Evolutionary conservation across 1,139 yeast species (phyloP), one percentile per base, ranked within the genome.

Genomic region (Yamadazyma diddensiae): DNA sequence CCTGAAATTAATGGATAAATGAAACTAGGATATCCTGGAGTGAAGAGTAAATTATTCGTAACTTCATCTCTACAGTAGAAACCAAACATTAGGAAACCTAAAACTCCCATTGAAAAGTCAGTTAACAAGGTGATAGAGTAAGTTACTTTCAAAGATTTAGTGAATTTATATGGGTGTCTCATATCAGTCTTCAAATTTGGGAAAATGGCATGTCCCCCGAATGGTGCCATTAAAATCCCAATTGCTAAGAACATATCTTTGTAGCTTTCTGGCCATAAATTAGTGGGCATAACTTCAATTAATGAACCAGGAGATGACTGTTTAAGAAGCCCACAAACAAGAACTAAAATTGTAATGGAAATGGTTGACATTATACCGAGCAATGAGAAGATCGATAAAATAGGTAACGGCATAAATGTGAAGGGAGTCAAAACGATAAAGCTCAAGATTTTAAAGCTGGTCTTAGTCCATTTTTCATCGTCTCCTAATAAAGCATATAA

Each of bases 31-130:
- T 85, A 87, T 0, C 94, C 94, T 6, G 70, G 58, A 1, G 87
- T 81, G 16, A 71, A 52, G 32, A 90, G 59, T 16, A 90, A 69
- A 51, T 80, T 84, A 50, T 80, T 84, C 5, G 97, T 87, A 43
- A 90, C 76, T 55, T 90, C 97, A 49, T 86, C 94, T 45, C 73
- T 72, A 32, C 90, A 86, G 14, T 61, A 52, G 12, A 62, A 59
- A 15, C 97, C 97, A 64, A 86, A 90, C 97, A 90, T 90, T 24
- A 88, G 60, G 53, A 80, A 84, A 0, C 97, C 97, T 28, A 86
- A 59, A 2, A 82, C 63, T 0, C 87, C 96, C 72, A 88, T 86
- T 15, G 82, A 62, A 37, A 77, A 52, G 55, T 90, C 97, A 6
- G 92, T 76, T 1, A 76, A 33, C 37, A 81, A 72, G 0, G 95